A percentile compares a stretch with the other conserved stretches of the same genome.
phyloP scores from a whole-genome alignment of 139 green algal genomes.

The Chlamydomonas asymmetrica region DNA sequence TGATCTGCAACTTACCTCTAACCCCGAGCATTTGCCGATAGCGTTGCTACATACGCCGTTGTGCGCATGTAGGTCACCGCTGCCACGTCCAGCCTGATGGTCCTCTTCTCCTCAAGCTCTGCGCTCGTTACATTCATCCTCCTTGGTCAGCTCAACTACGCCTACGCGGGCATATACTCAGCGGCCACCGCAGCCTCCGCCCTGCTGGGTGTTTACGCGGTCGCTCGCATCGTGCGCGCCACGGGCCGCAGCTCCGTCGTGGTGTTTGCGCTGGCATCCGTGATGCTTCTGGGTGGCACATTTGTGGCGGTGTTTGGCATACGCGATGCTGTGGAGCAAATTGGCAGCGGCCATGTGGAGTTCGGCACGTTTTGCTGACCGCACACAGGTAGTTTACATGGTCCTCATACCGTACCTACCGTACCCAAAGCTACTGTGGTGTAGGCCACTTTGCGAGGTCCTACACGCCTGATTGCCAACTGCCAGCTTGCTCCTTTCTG shows the following conservation, averaged over 20 bases:
- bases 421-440: no score
- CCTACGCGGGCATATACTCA: conserved; percentile 23
- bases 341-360: no score
- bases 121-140: conserved; percentile 39
- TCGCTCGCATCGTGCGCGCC: conserved; percentile 12
- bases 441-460: no score
- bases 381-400: no score
- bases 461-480: no score
- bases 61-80: background rate
- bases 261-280: conserved; percentile 33
- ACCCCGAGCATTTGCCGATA: no score
- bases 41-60: background rate
- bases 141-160: conserved; percentile 24
- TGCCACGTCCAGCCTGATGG: background rate
- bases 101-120: conserved; percentile 36
- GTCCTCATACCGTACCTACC: no score
- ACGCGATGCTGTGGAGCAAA: background rate
- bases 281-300: conserved; percentile 30
- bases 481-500: no score
- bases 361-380: no score
- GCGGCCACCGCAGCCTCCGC: conserved; percentile 12
- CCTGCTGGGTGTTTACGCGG: conserved; percentile 6
- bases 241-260: conserved; percentile 27
- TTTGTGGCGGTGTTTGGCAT: conserved; percentile 32
- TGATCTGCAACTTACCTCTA: background rate